Conservation (phyloP, 257 asterid species). For the Parsonsia alboflavescens region DNA sequence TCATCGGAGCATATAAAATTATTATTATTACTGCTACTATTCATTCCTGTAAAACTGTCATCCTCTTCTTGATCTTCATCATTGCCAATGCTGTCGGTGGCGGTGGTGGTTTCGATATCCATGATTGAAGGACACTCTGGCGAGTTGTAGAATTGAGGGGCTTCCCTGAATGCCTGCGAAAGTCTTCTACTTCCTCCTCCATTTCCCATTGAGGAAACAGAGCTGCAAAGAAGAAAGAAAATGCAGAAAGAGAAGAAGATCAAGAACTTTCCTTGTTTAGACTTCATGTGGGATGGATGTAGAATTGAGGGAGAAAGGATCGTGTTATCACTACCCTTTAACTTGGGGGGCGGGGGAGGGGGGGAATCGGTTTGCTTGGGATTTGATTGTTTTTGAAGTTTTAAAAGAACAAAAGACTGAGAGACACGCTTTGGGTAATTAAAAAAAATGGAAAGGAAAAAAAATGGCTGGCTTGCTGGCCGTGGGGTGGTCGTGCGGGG, state of each 20-base stretch:
- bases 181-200: neutral
- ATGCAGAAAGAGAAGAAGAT: constrained; percentile 25
- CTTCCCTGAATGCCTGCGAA: constrained; percentile 60
- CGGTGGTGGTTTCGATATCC: neutral
- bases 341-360: neutral
- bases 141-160: constrained; percentile 83
- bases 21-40: neutral
- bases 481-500: no score
- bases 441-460: neutral
- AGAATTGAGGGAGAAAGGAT: constrained; percentile 12
- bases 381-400: constrained; percentile 13
- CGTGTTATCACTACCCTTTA: constrained; percentile 2
- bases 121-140: constrained; percentile 45
- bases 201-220: constrained; percentile 11
- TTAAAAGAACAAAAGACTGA: constrained; percentile 19
- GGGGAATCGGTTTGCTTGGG: neutral
- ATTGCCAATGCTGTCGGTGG: neutral
- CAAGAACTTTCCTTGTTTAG: constrained; percentile 14
- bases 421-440: constrained; percentile 20
- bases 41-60: no score
- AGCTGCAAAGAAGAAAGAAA: constrained; percentile 12
- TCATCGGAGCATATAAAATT: constrained; percentile 37
- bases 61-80: neutral
- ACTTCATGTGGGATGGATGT: constrained; percentile 31
- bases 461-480: no score